Conservation (phyloP, 1,139 yeast species). For the Suhomyces maxii region DNA sequence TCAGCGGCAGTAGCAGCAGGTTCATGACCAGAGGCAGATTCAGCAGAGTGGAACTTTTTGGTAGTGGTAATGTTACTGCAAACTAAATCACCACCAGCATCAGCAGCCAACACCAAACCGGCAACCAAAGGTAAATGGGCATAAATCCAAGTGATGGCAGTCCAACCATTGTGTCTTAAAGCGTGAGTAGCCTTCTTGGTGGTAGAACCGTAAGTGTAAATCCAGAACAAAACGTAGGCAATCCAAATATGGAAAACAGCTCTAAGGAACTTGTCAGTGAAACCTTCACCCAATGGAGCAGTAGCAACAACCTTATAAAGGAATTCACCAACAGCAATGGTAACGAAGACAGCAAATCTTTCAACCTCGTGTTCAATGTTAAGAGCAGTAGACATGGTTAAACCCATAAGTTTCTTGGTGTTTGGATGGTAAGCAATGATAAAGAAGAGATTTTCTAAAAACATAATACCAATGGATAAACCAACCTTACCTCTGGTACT, state of each 20-base stretch:
- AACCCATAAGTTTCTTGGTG: constrained; percentile 40
- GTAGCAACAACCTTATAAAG: constrained; percentile 57
- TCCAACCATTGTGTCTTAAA: constrained; percentile 46
- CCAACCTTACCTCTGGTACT: constrained; percentile 48
- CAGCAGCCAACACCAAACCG: constrained; percentile 56
- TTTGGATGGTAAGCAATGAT: constrained; percentile 46
- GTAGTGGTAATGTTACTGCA: constrained; percentile 6
- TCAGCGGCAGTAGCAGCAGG: too few species aligned
- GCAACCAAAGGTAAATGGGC: constrained; percentile 56
- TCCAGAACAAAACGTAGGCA: constrained; percentile 54
- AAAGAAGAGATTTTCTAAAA: constrained; percentile 42
- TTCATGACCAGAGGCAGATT: constrained; percentile 9
- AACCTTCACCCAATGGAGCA: constrained; percentile 49
- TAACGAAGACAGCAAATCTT: constrained; percentile 56
- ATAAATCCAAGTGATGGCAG: constrained; percentile 52
- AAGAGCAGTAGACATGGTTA: constrained; percentile 57
- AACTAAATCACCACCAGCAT: constrained; percentile 58
- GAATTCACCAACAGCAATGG: constrained; percentile 68
- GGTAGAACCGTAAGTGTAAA: constrained; percentile 58
- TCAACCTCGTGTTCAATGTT: constrained; percentile 71
- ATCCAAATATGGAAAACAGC: constrained; percentile 52
- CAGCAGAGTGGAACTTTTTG: constrained; percentile 3
- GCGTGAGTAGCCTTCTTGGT: constrained; percentile 53
- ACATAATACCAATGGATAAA: constrained; percentile 41
- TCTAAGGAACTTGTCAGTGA: constrained; percentile 45